Evolutionary conservation across 306 rosid genomes (phyloP), one percentile per base, ranked within the genome.

Genomic region (Phaseolus lunatus): DNA sequence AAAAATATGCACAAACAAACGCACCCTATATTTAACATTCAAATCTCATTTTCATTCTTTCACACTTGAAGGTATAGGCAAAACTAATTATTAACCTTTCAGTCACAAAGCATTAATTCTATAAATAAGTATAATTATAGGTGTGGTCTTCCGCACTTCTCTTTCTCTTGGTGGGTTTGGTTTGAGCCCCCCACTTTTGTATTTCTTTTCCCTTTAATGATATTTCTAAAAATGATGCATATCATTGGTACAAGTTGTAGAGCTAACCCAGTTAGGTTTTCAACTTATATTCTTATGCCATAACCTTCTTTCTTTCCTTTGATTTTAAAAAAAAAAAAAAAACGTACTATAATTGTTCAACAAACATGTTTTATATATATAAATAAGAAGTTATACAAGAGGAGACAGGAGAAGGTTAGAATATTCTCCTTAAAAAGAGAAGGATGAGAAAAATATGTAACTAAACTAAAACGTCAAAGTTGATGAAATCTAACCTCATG

Each of bases 401-500:
- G 47, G 44, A 75, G 23, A 69, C 37, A 16, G 23, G 20, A 27
- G 66, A 37, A 47, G 50, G 58, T 72, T 49, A 29, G 9, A 24
- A 83, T 44, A 64, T 67, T 43, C 53, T 77, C 50, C 71, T 78
- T 66, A 70, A 9, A 75, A 13, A 41, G 23, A 41, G 31, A 35
- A 69, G 66, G 45, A 68, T 35, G 23, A 15, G 18, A 47, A 67
- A 67, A 73, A 49, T 18, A 39, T 45, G 26, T 37, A 52, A 65
- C 48, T 33, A 56, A 47, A 61, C 66, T 72, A 69, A 82, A 56
- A 53, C 14, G 58, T 76, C 20, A 14, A 14, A 70, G 19, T 75
- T 72, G 65, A 54, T 3, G 33, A 76, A 78, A 75, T 63, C 90
- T 82, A 78, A 94, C 98, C 96, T 94, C 97, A 19, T 90, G 96